phyloP scores from a whole-genome alignment of 2,329 filamentous ascomycete species.

The Penicillium sp. region DNA sequence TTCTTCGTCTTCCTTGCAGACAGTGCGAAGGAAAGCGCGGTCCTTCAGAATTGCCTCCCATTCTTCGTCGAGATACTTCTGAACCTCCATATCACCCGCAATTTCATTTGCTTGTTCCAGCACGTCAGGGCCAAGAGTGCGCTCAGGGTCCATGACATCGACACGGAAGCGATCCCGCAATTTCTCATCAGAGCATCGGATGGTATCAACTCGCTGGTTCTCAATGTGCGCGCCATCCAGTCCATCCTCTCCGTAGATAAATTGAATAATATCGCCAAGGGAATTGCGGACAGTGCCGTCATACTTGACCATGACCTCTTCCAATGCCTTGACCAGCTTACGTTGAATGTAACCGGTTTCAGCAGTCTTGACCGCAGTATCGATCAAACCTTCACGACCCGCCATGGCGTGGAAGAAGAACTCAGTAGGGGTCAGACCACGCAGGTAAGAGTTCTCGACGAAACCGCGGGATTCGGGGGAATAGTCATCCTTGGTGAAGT shows the following conservation, averaged over 20 bases:
- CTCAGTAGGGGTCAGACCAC: conserved; percentile 89
- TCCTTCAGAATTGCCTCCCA: conserved; percentile 76
- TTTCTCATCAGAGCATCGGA: conserved; percentile 72
- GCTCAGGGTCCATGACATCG: conserved; percentile 74
- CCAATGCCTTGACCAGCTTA: conserved; percentile 94
- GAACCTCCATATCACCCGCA: conserved; percentile 80
- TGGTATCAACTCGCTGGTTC: conserved; percentile 83
- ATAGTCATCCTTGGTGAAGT: conserved; percentile 99
- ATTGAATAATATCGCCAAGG: conserved; percentile 92
- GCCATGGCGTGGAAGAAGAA: conserved; percentile 99
- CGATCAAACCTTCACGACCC: conserved; percentile 98
- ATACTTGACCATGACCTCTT: conserved; percentile 97
- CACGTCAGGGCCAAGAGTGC: conserved; percentile 64
- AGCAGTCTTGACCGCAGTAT: conserved; percentile 98
- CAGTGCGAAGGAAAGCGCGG: conserved; percentile 69
- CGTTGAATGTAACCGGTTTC: conserved; percentile 99
- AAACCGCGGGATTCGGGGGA: conserved; percentile 96
- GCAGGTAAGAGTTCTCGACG: conserved; percentile 97
- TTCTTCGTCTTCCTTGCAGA: conserved; percentile 76
- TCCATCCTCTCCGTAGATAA: conserved; percentile 96
- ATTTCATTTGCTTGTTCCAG: conserved; percentile 87
- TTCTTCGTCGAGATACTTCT: conserved; percentile 83
- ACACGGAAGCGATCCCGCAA: conserved; percentile 82
- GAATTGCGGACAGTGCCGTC: conserved; percentile 97
- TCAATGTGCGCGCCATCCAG: conserved; percentile 92